Evolutionary conservation across 2,329 filamentous ascomycete genomes (phyloP), one percentile per base, ranked within the genome.

Genomic region (Epichloe uncinata): DNA sequence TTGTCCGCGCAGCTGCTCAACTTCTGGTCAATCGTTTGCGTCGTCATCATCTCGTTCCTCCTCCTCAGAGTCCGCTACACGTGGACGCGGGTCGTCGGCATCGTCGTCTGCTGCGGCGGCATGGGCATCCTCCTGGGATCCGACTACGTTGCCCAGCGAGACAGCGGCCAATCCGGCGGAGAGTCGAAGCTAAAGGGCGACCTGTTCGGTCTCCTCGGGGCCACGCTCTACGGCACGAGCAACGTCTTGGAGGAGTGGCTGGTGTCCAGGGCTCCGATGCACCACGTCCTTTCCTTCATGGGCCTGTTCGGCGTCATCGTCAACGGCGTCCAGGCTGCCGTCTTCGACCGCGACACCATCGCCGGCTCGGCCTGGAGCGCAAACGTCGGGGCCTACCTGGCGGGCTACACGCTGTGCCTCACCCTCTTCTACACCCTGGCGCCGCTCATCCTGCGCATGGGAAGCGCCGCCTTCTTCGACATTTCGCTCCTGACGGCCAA

Each of bases 21-120:
- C 75, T 97, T 97, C 72, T 97, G 91, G 91, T 87, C 90, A 58
- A 97, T 98, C 57, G 87, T 95, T 47, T 82, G 91, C 54, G 93
- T 98, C 20, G 88, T 97, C 18, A 63, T 85, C 53, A 70, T 96
- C 56, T 95, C 88, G 30, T 90, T 95, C 69, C 57, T 82, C 55
- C 73, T 96, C 58, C 79, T 98, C 51, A 78, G 76, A 57, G 93
- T 98, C 42, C 86, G 93, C 60, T 98, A 98, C 75, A 87, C 89
- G 70, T 72, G 79, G 63, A 81, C 86, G 52, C 93, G 97, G 72
- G 80, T 95, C 59, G 58, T 79, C 34, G 93, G 93, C 50, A 97
- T 98, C 65, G 62, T 96, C 45, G 73, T 97, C 66, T 93, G 87
- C 73, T 89, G 90, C 64, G 90, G 87, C 56, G 93, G 93, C 55